A percentile compares a stretch with the other conserved stretches of the same genome.
Conservation (phyloP, 495 filamentous ascomycete species). For the Chaetomidium leptoderma region DNA sequence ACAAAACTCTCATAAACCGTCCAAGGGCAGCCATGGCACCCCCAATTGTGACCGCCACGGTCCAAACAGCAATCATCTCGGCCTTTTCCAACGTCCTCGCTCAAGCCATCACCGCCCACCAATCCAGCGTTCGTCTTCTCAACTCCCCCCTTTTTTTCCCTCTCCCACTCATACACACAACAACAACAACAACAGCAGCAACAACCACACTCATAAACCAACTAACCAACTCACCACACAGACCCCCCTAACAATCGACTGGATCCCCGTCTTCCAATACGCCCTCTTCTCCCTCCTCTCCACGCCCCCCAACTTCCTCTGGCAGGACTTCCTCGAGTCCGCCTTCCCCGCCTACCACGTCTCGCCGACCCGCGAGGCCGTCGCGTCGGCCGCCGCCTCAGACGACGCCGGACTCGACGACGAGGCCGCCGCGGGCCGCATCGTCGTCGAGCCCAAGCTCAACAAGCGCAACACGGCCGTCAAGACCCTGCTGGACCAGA, state of each 20-base stretch:
- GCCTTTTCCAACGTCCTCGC: constrained; percentile 78
- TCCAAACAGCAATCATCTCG: constrained; percentile 68
- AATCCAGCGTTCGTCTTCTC: constrained; percentile 49
- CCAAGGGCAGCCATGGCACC: constrained; percentile 34
- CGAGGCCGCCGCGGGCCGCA: constrained; percentile 36
- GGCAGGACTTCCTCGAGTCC: constrained; percentile 54
- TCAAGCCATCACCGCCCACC: constrained; percentile 68
- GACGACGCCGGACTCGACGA: constrained; percentile 43
- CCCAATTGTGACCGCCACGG: constrained; percentile 59
- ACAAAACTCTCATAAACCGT: neutral
- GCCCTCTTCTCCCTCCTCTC: constrained; percentile 67
- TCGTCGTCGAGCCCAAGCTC: constrained; percentile 49
- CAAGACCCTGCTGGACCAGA: constrained; percentile 84
- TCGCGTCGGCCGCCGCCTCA: constrained; percentile 36
- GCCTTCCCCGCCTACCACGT: constrained; percentile 44
- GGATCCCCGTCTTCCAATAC: constrained; percentile 68
- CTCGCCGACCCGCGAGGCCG: constrained; percentile 33
- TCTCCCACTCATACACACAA: no score
- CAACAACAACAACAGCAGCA: no score
- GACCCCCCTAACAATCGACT: constrained; percentile 54
- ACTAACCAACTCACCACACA: constrained; percentile 24
- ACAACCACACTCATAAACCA: neutral
- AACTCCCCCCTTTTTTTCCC: neutral
- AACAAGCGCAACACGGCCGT: constrained; percentile 66
- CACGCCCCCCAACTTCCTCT: constrained; percentile 82